phyloP scores from a whole-genome alignment of 1,139 yeast genomes.

The Arxiozyma bovina region DNA sequence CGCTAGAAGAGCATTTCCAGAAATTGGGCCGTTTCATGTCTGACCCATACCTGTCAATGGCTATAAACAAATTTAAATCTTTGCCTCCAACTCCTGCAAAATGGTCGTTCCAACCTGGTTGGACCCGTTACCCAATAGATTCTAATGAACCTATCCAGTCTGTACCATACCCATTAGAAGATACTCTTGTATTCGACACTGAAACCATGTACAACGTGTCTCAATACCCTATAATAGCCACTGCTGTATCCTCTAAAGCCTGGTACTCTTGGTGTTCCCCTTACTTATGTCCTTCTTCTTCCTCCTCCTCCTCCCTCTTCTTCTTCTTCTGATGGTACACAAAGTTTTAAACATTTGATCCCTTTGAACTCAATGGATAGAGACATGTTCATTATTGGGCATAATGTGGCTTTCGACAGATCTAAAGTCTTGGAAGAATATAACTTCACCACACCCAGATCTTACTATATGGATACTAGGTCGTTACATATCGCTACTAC shows the following conservation, averaged over 20 bases:
- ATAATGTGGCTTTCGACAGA: constrained; percentile 84
- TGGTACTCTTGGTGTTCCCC: constrained; percentile 98
- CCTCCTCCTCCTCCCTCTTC: too few relatives aligned
- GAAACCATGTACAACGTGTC: constrained; percentile 76
- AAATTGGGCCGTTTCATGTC: constrained; percentile 53
- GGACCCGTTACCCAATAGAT: constrained; percentile 65
- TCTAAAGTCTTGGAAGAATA: constrained; percentile 84
- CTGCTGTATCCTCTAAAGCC: constrained; percentile 67
- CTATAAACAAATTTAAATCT: constrained; percentile 37
- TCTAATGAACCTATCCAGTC: constrained; percentile 11
- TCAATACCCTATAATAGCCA: constrained; percentile 70
- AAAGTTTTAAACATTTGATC: constrained; percentile 59
- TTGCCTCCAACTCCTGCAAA: constrained; percentile 44
- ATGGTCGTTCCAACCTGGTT: constrained; percentile 63
- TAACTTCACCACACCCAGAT: constrained; percentile 52
- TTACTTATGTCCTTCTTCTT: constrained; percentile 37
- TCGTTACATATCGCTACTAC: constrained; percentile 83
- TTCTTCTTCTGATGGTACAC: too few relatives aligned
- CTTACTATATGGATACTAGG: constrained; percentile 85
- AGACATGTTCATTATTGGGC: constrained; percentile 69
- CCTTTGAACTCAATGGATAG: constrained; percentile 45
- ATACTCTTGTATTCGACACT: constrained; percentile 73
- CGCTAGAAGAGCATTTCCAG: constrained; percentile 79
- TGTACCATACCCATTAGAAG: constrained; percentile 60
- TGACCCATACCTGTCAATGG: constrained; percentile 48